Conservation (phyloP, 768 basidiomycete species). For the Trametes cubensis region DNA sequence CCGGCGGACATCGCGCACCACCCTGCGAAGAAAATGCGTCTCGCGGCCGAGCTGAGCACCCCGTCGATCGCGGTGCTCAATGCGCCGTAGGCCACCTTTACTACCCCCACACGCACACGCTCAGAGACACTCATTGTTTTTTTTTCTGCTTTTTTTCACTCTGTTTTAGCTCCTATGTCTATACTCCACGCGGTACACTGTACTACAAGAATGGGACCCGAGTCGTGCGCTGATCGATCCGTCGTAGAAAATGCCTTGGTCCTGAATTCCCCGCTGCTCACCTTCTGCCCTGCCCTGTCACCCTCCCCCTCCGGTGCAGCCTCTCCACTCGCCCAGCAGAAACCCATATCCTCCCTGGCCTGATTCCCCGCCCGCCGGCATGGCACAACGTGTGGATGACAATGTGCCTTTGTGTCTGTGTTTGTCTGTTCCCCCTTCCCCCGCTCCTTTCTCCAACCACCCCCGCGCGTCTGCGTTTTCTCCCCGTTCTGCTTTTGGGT, state of each 20-base stretch:
- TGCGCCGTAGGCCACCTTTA: constrained; percentile 11
- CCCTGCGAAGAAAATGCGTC: constrained; percentile 75
- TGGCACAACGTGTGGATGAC: too few species aligned
- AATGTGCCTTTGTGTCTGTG: too few species aligned
- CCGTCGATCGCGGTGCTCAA: constrained; percentile 27
- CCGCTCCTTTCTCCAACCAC: not conserved
- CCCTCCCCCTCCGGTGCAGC: not conserved
- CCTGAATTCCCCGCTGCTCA: not conserved
- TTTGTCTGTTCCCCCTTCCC: not conserved
- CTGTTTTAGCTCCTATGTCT: constrained; percentile 6
- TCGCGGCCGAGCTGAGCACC: constrained; percentile 46
- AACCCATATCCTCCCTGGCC: too few species aligned
- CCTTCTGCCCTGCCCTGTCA: not conserved
- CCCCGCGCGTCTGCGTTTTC: not conserved
- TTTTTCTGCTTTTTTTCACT: not conserved
- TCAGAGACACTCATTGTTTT: constrained; percentile 6
- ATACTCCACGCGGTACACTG: constrained; percentile 15
- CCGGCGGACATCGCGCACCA: constrained; percentile 57
- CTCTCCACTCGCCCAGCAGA: too few species aligned
- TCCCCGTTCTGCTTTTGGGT: constrained; percentile 15
- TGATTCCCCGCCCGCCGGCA: too few species aligned
- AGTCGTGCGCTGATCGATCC: constrained; percentile 7
- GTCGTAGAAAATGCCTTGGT: constrained; percentile 12
- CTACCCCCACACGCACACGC: not conserved
- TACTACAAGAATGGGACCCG: constrained; percentile 18